Evolutionary conservation across 305 asterid species (phyloP), one percentile per base, ranked within the genome.

Genomic region (Withania somnifera): DNA sequence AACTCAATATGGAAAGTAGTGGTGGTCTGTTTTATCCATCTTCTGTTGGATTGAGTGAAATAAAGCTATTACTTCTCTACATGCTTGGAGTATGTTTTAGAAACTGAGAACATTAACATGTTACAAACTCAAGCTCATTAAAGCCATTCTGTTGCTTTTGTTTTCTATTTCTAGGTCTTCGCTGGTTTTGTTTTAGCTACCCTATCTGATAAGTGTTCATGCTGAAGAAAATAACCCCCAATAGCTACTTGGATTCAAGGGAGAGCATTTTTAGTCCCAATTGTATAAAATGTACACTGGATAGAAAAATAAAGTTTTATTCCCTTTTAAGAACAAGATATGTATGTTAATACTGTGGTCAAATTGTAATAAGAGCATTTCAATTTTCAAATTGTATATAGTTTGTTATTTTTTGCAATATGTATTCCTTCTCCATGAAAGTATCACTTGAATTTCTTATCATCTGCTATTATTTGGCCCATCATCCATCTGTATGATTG

Each of bases 141-240:
- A 53, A 42, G 11, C 60, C 52, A 15, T 79, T 63, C 10, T 51
- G 9, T 0, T 13, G 11, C 2, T 7, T 34, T 6, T 15, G 19
- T 71, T 15, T n/a, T 84, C 80, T 90, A 94, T 15, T n/a, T 84
- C 80, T 90, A 94, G 98, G 97, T 94, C 11, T 91, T 94, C 84
- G 90, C 89, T 63, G 97, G 98, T 54, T 92, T 94, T 84, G 77
- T 90, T 17, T 58, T 90, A 1, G 97, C 95, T 77, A 94, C 90
- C 84, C 60, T 91, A 34, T 87, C 91, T 9, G 93, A 90, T 73
- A 88, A 86, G 82, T 82, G 83, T 80, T 80, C 91, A 11, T 87
- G 91, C 75, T 81, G 80, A 38, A 86, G 86, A 83, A 86, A 90
- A 85, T 81, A 77, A 88, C 42, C 40, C 10, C 40, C 1, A 1